Conservation (phyloP, 331 rosid species). For the Phaseolus coccineus region DNA sequence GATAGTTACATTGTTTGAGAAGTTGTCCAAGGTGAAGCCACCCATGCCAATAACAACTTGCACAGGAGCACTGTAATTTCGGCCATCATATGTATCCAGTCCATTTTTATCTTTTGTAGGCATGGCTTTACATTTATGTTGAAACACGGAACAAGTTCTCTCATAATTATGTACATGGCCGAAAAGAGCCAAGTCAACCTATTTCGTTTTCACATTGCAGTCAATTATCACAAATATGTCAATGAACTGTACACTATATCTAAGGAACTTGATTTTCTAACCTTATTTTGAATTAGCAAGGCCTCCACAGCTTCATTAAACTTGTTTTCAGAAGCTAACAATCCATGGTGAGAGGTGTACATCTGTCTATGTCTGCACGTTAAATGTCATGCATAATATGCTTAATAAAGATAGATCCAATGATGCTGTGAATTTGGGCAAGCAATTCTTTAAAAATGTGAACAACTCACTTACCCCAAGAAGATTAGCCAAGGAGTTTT, state of each 20-base stretch:
- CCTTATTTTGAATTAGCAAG: slow-evolving; percentile 67
- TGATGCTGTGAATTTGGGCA: slow-evolving; percentile 8
- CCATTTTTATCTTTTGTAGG: slow-evolving; percentile 69
- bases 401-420: slow-evolving; percentile 4
- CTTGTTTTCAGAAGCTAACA: slow-evolving; percentile 21
- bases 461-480: slow-evolving; percentile 63
- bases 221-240: not conserved
- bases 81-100: slow-evolving; percentile 70
- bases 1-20: slow-evolving; percentile 52
- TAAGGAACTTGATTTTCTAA: slow-evolving; percentile 25
- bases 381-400: slow-evolving; percentile 17
- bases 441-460: not conserved
- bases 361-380: slow-evolving; percentile 86
- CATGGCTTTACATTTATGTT: slow-evolving; percentile 57
- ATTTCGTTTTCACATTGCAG: slow-evolving; percentile 39
- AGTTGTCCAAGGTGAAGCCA: slow-evolving; percentile 76
- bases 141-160: slow-evolving; percentile 74
- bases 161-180: slow-evolving; percentile 93
- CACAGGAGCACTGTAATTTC: slow-evolving; percentile 81
- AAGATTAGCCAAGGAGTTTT: slow-evolving; percentile 90
- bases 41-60: slow-evolving; percentile 90
- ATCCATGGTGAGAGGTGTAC: slow-evolving; percentile 59
- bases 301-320: slow-evolving; percentile 71
- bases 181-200: slow-evolving; percentile 82
- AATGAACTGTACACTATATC: not conserved